A percentile compares a stretch with the other conserved stretches of the same genome.
phyloP scores from a whole-genome alignment of 805 yeast genomes.

The Candida rishiriensis region DNA sequence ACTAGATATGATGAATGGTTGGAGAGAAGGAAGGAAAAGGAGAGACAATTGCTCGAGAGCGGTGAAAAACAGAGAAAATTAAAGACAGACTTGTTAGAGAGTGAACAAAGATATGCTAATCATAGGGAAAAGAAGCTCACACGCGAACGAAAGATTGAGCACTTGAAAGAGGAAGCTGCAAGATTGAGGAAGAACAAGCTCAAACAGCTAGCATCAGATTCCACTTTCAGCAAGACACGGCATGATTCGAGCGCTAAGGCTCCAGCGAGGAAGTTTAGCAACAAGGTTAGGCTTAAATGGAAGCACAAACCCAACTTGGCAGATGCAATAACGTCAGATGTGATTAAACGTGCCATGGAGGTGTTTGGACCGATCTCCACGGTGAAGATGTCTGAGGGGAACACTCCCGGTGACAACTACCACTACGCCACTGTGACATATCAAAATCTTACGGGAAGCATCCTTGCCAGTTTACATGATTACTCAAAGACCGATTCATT shows the following conservation, averaged over 20 bases:
- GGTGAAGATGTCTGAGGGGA: conserved; percentile 10
- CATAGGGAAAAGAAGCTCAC: neutral
- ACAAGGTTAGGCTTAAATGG: conserved; percentile 38
- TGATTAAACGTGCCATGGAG: conserved; percentile 37
- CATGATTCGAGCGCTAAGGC: neutral
- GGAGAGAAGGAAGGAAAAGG: neutral
- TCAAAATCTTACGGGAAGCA: conserved; percentile 24
- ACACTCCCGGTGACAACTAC: conserved; percentile 24
- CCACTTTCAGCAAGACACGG: neutral
- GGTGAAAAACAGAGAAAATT: conserved; percentile 14
- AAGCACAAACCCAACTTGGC: conserved; percentile 36
- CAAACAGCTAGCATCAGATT: neutral
- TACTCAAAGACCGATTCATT: conserved; percentile 36
- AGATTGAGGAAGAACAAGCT: conserved; percentile 11
- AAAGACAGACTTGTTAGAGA: conserved; percentile 26
- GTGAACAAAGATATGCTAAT: conserved; percentile 27
- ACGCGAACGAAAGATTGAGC: conserved; percentile 14
- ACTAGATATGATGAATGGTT: conserved; percentile 20
- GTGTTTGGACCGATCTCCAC: conserved; percentile 39
- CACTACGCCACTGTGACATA: conserved; percentile 36
- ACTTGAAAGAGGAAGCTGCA: conserved; percentile 15
- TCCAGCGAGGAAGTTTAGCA: conserved; percentile 5
- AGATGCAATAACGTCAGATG: conserved; percentile 29
- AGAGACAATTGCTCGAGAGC: conserved; percentile 1
- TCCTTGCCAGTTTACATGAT: conserved; percentile 37